Percentiles rank a stretch among this genome's conserved stretches.
Conservation (phyloP, 2,329 filamentous ascomycete species). For the Ascochyta lentis region DNA sequence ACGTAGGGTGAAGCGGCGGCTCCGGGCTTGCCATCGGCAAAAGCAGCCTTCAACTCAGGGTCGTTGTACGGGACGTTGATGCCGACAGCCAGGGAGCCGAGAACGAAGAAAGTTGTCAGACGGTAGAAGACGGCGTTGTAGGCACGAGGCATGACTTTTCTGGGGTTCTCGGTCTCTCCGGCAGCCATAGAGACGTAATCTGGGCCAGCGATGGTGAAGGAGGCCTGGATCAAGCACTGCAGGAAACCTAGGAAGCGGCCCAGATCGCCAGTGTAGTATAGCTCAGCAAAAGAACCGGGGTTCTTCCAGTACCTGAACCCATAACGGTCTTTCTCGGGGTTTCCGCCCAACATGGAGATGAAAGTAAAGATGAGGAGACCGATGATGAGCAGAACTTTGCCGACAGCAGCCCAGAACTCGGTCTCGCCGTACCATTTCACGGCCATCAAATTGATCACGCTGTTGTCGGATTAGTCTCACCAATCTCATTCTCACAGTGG, state of each 20-base stretch:
- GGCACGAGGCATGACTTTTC: conserved; percentile 68
- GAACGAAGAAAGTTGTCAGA: conserved; percentile 75
- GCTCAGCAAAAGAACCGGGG: conserved; percentile 72
- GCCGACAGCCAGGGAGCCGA: conserved; percentile 73
- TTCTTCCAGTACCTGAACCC: conserved; percentile 60
- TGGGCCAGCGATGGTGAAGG: conserved; percentile 56
- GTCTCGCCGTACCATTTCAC: conserved; percentile 58
- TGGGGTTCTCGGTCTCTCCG: conserved; percentile 56
- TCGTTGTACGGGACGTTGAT: conserved; percentile 76
- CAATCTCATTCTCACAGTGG: background rate
- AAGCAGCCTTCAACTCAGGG: conserved; percentile 65
- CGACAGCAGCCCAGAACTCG: conserved; percentile 77
- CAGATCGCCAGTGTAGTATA: conserved; percentile 68
- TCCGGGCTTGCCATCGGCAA: conserved; percentile 64
- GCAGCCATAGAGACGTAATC: conserved; percentile 59
- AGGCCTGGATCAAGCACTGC: conserved; percentile 71
- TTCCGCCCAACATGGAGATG: conserved; percentile 82
- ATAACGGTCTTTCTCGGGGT: conserved; percentile 64
- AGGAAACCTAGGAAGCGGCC: conserved; percentile 80
- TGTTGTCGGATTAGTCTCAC: conserved; percentile 20
- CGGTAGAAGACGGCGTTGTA: conserved; percentile 83
- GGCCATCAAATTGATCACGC: conserved; percentile 70
- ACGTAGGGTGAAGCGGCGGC: conserved; percentile 72
- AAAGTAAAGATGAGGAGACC: conserved; percentile 67
- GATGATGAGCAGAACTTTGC: conserved; percentile 57